Evolutionary conservation across 306 rosid genomes (phyloP), one percentile per base, ranked within the genome.

Genomic region (Cucurbita maxima): DNA sequence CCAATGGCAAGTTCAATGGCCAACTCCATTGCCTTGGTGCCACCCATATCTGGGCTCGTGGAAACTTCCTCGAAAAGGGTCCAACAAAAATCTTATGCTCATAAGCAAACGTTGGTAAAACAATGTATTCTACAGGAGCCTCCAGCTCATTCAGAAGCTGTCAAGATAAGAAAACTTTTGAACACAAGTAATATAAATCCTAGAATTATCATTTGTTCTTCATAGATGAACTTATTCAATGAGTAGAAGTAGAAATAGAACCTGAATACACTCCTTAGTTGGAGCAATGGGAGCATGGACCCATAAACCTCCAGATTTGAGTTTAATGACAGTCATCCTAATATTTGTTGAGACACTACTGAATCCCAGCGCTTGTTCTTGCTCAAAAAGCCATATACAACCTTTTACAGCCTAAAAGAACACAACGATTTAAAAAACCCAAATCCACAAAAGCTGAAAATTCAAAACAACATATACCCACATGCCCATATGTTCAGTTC

Each of bases 21-120:
- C 99, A 94, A 83, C 99, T 94, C 97, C 97, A 94, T 79, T 91
- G 99, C 82, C 99, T 89, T 61, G 99, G 97, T 45, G 97, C 96
- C 76, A 94, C 99, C 99, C 99, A 91, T 74, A 89, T 83, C 48
- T 81, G 88, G 77, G 99, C 98, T 8, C 75, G 88, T 13, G 97
- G 96, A 70, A 94, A 94, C 80, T 84, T 88, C 78, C 99, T 85
- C 20, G 97, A 94, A 82, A 94, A 94, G 8, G 99, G 99, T 69
- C 99, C 97, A 7, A 94, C 92, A 55, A 94, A 90, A 61, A 95
- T 87, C 84, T 95, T 95, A 76, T 95, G 99, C 84, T 95, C 97
- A 47, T 91, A 91, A 61, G 97, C 96, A 79, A 91, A 95, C 58
- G 99, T 95, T 62, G 99, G 96, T 36, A 94, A 92, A 67, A 91